Conservation (phyloP, 257 asterid species). For the Nicotiana otophora region DNA sequence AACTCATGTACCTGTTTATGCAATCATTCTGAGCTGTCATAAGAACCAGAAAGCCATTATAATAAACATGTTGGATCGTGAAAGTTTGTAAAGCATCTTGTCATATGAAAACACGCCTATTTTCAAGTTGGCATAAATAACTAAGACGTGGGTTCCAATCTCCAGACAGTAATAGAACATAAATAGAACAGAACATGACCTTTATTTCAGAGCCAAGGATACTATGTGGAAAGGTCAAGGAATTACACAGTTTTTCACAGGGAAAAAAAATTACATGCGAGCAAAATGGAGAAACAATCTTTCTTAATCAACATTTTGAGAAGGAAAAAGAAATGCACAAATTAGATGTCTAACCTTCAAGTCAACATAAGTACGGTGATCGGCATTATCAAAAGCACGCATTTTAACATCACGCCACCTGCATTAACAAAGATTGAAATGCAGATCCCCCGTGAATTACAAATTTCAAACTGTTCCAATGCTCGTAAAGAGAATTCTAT, state of each 20-base stretch:
- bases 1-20: background rate
- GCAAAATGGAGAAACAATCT: background rate
- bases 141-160: background rate
- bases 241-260: background rate
- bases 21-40: background rate
- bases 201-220: background rate
- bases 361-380: conserved; percentile 20
- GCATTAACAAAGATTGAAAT: background rate
- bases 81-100: background rate
- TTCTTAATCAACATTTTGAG: background rate
- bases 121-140: background rate
- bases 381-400: conserved; percentile 11
- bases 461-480: background rate
- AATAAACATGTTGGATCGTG: background rate
- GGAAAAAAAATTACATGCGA: background rate
- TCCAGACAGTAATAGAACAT: background rate
- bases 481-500: background rate
- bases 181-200: background rate
- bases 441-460: background rate
- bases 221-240: background rate
- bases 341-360: conserved; percentile 13
- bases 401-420: conserved; percentile 14
- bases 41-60: background rate
- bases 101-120: background rate
- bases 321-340: background rate